Evolutionary conservation across 169 alveolate genomes (phyloP).

Genomic region (Babesia bovis): DNA sequence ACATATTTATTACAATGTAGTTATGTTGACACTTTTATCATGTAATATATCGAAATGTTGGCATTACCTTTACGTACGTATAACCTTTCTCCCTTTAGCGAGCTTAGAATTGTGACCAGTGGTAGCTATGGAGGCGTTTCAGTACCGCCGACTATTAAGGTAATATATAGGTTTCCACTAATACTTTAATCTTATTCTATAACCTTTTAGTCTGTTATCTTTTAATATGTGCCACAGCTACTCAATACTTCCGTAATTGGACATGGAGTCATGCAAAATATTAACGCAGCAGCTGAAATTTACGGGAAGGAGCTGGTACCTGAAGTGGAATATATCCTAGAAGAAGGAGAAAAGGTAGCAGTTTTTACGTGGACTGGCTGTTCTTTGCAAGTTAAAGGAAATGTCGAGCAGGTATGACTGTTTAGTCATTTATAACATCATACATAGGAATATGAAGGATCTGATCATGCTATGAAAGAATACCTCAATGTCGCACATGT

Average conservation of each 20-base stretch:
- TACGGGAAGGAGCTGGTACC: conserved; percentile 83
- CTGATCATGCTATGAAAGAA: conserved; percentile 81
- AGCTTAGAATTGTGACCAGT: conserved; percentile 53
- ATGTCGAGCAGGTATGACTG: conserved; percentile 77
- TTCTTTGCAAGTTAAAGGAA: conserved; percentile 83
- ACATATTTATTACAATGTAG: no score
- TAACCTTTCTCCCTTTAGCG: conserved; percentile 43
- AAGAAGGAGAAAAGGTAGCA: conserved; percentile 80
- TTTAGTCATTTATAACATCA: background rate
- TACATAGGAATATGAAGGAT: conserved; percentile 82
- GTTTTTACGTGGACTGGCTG: conserved; percentile 87
- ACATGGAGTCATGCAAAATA: conserved; percentile 6
- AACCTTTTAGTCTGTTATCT: background rate
- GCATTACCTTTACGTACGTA: conserved; percentile 35
- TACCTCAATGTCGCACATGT: conserved; percentile 75
- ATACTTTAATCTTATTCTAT: background rate
- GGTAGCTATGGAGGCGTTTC: conserved; percentile 4
- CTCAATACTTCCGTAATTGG: conserved; percentile 16
- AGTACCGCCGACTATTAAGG: conserved; percentile 43
- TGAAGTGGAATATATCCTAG: conserved; percentile 78
- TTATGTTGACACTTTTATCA: no score
- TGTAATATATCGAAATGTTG: no score
- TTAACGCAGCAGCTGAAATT: conserved; percentile 81
- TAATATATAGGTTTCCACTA: background rate
- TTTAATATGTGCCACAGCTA: conserved; percentile 1